Conservation (phyloP, 805 yeast species). For the Wickerhamiella hasegawae region DNA sequence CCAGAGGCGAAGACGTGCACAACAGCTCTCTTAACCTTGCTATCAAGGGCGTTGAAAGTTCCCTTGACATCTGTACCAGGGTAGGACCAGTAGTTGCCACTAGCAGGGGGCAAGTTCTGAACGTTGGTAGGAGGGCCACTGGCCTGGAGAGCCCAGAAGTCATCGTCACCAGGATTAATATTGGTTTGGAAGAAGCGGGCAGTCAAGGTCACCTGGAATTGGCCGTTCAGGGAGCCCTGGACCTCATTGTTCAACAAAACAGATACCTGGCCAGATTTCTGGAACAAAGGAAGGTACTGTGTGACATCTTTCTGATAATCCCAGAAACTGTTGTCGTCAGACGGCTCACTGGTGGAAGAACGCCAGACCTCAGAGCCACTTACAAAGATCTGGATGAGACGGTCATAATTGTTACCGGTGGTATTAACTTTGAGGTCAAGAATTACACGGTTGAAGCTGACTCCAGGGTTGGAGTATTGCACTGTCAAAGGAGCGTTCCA, state of each 20-base stretch:
- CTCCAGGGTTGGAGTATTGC: constrained; percentile 20
- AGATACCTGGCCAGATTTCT: constrained; percentile 24
- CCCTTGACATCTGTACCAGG: background rate
- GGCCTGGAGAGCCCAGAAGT: constrained; percentile 5
- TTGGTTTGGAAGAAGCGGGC: constrained; percentile 33
- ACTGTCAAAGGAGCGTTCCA: constrained; percentile 19
- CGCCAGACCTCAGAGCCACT: constrained; percentile 56
- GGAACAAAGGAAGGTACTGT: constrained; percentile 36
- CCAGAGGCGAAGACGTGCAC: constrained; percentile 54
- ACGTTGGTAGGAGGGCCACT: constrained; percentile 6
- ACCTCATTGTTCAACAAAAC: constrained; percentile 49
- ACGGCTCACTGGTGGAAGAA: constrained; percentile 65
- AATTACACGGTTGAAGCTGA: constrained; percentile 22
- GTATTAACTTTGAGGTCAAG: constrained; percentile 20
- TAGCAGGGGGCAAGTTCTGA: constrained; percentile 3
- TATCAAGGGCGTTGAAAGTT: constrained; percentile 24
- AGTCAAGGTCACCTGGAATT: constrained; percentile 35
- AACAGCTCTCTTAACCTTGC: constrained; percentile 42
- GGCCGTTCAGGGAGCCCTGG: constrained; percentile 41
- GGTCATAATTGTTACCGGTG: constrained; percentile 25
- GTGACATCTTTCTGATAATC: constrained; percentile 54
- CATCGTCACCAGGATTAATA: constrained; percentile 1
- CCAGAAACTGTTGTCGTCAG: constrained; percentile 30
- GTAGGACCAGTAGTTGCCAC: constrained; percentile 1
- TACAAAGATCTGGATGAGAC: constrained; percentile 29